Evolutionary conservation across 805 yeast genomes (phyloP).

Genomic region (Zygoascus bituminiphila): DNA sequence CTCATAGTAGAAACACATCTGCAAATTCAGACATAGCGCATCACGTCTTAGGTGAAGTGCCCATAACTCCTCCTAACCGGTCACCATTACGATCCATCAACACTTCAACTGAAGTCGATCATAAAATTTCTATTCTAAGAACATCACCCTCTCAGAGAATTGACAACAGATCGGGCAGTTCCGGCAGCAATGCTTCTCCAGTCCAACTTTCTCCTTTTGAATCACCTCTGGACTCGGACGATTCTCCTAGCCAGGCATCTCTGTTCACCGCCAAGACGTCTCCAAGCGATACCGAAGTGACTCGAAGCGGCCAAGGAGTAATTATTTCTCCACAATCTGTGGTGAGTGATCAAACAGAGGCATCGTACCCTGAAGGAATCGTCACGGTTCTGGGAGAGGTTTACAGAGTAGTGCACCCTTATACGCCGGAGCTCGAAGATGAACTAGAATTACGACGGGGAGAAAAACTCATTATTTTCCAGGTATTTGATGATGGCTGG

Average conservation of each 20-base stretch:
- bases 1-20: not conserved
- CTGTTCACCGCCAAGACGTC: not conserved
- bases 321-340: not conserved
- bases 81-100: not conserved
- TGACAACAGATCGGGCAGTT: not conserved
- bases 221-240: not conserved
- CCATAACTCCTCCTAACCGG: conserved; percentile 4
- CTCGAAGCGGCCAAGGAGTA: not conserved
- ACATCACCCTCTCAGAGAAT: not conserved
- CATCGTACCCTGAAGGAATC: conserved; percentile 8
- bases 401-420: conserved; percentile 64
- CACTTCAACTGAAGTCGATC: not conserved
- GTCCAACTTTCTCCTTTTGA: not conserved
- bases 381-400: conserved; percentile 40
- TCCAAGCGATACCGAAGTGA: not conserved
- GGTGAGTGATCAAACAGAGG: not conserved
- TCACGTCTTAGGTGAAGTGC: not conserved
- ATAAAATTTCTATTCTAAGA: not conserved
- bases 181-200: not conserved
- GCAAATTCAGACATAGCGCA: not conserved
- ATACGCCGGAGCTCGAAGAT: conserved; percentile 73
- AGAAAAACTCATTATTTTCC: conserved; percentile 66
- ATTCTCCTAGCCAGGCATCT: not conserved
- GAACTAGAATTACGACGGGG: conserved; percentile 61
- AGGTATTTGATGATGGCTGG: conserved; percentile 90